Base-by-base conservation (phyloP, 768 basidiomycete genomes). In the Suillus lakei region DNA sequence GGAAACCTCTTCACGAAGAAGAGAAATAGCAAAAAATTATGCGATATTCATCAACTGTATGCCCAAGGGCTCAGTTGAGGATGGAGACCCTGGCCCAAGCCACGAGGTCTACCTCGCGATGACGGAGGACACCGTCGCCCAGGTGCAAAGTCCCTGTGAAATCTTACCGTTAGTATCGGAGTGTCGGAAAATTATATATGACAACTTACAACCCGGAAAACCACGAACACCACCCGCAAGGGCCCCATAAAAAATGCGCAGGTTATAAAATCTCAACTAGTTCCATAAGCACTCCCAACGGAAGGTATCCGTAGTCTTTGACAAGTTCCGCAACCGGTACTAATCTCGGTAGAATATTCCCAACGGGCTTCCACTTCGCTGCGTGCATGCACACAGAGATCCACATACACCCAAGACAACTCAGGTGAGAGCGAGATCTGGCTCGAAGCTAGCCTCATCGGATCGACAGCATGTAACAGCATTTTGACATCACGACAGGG, bases 1-100 rank as follows among this genome's bases (percentile, higher is more conserved):
- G 5, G n/a, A 39, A 59, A 50, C 58, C 43, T 72, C 75, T 75
- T 76, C 78, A 60, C 75, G 71, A 81, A 75, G 77, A 78, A 75
- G 76, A 75, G 54, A 61, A 53, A 62, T 10, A 48, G 44, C 64
- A 67, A 80, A 78, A 79, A 77, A 78, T 78, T 79, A 64, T 69
- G 76, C 76, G 70, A 71, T 64, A 36, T 61, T 46, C 55, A 51
- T 18, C 30, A 41, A 54, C 36, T 59, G 32, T 4, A 2, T 18
- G 64, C 39, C 60, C 15, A 41, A 58, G n/a, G n/a, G 43, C 43
- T 41, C 15, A 65, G 26, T 50, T 32, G 23, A 64, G 36, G 53
- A 54, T 39, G 23, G 43, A 59, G 23, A 36, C n/a, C 28, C 34
- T 43, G 50, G 39, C 39, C 10, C 1, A 61, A 38, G 23, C 53